A percentile compares a stretch with the other conserved stretches of the same genome.
These are phyloP conservation scores for Pleurotus djamor DNA, from an alignment of 768 basidiomycete genomes.

Conservation along the genomic window DNA sequence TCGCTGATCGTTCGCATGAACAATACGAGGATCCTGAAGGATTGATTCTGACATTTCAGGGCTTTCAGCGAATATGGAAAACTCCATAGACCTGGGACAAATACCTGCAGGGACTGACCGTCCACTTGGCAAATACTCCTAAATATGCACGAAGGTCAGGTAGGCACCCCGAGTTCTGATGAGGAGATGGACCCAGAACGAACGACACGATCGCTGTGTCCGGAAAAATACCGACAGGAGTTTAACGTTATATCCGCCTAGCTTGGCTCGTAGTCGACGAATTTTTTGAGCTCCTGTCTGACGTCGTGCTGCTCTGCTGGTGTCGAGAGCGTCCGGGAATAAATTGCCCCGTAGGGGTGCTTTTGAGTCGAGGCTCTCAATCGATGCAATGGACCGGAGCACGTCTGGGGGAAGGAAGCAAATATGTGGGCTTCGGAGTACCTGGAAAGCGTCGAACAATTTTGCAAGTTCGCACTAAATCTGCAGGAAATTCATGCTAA, in stretches of 20 bases:
- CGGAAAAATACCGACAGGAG: not conserved
- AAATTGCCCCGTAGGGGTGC: not conserved
- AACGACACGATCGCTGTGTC: not conserved
- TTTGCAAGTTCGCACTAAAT: no score
- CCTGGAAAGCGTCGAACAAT: no score
- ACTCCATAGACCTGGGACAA: not conserved
- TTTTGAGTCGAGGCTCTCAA: no score
- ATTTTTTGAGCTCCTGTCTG: no score
- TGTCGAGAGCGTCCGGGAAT: not conserved
- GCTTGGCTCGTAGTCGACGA: no score
- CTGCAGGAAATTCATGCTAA: no score
- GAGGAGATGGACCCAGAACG: not conserved
- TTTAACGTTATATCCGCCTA: not conserved
- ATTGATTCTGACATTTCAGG: not conserved
- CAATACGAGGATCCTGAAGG: not conserved
- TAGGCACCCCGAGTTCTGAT: no score
- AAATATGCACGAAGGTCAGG: no score
- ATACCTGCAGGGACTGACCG: not conserved
- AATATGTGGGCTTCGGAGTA: no score
- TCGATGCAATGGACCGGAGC: no score
- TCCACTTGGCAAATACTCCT: no score
- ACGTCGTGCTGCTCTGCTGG: not conserved
- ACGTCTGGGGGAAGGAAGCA: no score
- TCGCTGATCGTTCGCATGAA: not conserved
- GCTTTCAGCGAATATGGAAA: not conserved